Conservation (phyloP, 805 yeast genomes). For the Metschnikowia gelsemii region DNA sequence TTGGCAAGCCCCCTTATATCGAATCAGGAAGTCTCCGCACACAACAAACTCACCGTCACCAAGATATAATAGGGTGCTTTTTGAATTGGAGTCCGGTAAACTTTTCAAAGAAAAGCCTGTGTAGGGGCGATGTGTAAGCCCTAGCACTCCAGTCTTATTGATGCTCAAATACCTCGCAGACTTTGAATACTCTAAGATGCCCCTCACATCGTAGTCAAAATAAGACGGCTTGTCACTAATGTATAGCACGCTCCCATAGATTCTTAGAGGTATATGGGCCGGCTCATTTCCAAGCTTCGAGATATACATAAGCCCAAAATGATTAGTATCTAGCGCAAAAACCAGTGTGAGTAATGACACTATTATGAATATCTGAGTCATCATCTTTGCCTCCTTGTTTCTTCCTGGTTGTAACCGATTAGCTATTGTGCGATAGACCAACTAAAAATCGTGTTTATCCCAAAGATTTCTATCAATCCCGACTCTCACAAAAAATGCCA, state of each 20-base stretch:
- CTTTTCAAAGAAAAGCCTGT: slow-evolving; percentile 2
- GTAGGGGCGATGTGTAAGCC: neutral
- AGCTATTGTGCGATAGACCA: no score
- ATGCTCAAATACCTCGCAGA: slow-evolving; percentile 1
- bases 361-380: no score
- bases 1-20: slow-evolving; percentile 1
- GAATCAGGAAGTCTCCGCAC: slow-evolving; percentile 6
- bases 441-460: no score
- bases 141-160: slow-evolving; percentile 1
- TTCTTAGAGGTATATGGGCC: neutral
- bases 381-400: no score
- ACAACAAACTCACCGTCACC: slow-evolving; percentile 2
- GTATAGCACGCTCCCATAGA: slow-evolving; percentile 5
- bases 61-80: neutral
- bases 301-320: slow-evolving; percentile 1
- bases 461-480: no score
- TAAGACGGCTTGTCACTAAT: slow-evolving; percentile 1
- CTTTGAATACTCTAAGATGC: neutral
- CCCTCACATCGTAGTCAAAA: slow-evolving; percentile 7
- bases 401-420: no score
- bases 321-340: slow-evolving; percentile 4
- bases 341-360: neutral
- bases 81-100: neutral
- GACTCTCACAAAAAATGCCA: no score
- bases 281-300: neutral